Base-by-base conservation (phyloP, 306 rosid species). In the Quercus ilex region DNA sequence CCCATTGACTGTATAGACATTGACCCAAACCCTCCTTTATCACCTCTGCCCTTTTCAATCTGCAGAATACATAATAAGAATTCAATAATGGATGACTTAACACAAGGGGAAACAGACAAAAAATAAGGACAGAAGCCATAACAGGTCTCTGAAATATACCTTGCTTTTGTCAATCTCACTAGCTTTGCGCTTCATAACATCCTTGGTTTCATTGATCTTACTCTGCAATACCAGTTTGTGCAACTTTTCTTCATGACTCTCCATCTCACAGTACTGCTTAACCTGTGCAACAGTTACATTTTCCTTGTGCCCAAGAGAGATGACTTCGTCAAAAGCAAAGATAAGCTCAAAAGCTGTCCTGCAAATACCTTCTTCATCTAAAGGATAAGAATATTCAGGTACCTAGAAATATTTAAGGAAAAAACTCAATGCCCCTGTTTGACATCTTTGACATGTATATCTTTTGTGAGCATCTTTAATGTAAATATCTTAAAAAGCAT, bases 151-250 rank as follows among this genome's bases (percentile, higher is more conserved):
- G 26, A 20, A 13, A 71, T 79, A 79, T 83, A 95, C 99, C 99
- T 95, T 95, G 99, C 97, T 95, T 83, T 95, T 95, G 88, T 95
- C 98, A 85, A 95, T 95, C 88, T 95, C 99, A 88, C 89, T 95
- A 71, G 98, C 99, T 86, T 95, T 95, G 55, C 94, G 94, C 86
- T 91, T 95, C 99, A 95, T 95, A 71, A 84, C 86, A 87, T 95
- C 99, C 93, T 93, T 92, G 71, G 99, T 95, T 75, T 95, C 98
- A 77, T 95, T 91, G 70, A 95, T 91, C 89, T 95, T 93, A 90
- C 96, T 95, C 86, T 91, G 94, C 97, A 86, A 49, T 56, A 95
- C 97, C 77, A 92, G 86, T 86, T 91, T 95, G 89, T 92, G 97
- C 88, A 95, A 80, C 87, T 93, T 95, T 93, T 95, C 99, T 86